Percentiles rank a stretch among this genome's conserved stretches.
Evolutionary conservation across 2,329 filamentous ascomycete species (phyloP).

Genomic region (Botryotinia globosa): DNA sequence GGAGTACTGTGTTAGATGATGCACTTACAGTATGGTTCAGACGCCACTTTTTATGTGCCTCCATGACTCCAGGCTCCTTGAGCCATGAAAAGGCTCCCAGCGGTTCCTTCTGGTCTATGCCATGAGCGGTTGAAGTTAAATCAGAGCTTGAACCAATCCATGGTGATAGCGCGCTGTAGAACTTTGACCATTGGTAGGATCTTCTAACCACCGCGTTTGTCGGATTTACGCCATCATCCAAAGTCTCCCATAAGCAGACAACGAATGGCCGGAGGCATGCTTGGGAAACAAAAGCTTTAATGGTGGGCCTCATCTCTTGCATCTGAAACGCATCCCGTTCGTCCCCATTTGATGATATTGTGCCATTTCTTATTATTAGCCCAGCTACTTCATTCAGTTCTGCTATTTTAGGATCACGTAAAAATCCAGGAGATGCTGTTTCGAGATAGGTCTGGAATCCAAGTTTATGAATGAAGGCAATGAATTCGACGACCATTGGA

Average conservation of each 20-base stretch:
- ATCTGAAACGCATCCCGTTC: constrained; percentile 45
- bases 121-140: not conserved
- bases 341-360: constrained; percentile 43
- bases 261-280: constrained; percentile 31
- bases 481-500: constrained; percentile 30
- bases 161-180: constrained; percentile 28
- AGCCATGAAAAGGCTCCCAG: constrained; percentile 35
- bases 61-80: constrained; percentile 34
- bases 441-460: constrained; percentile 33
- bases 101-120: constrained; percentile 24
- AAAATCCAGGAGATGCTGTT: constrained; percentile 26
- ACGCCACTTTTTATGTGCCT: constrained; percentile 32
- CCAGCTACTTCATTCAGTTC: constrained; percentile 36
- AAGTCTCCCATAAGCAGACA: constrained; percentile 34
- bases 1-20: not conserved
- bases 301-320: constrained; percentile 30
- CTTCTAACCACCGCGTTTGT: constrained; percentile 34
- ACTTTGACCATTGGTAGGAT: constrained; percentile 30
- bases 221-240: constrained; percentile 33
- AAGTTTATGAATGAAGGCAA: constrained; percentile 29
- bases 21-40: constrained; percentile 26
- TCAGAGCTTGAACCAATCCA: constrained; percentile 26
- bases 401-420: constrained; percentile 24
- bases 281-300: constrained; percentile 31
- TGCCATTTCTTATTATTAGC: constrained; percentile 44